Conservation (phyloP, 2,329 filamentous ascomycete genomes). For the Trichoderma sp. region DNA sequence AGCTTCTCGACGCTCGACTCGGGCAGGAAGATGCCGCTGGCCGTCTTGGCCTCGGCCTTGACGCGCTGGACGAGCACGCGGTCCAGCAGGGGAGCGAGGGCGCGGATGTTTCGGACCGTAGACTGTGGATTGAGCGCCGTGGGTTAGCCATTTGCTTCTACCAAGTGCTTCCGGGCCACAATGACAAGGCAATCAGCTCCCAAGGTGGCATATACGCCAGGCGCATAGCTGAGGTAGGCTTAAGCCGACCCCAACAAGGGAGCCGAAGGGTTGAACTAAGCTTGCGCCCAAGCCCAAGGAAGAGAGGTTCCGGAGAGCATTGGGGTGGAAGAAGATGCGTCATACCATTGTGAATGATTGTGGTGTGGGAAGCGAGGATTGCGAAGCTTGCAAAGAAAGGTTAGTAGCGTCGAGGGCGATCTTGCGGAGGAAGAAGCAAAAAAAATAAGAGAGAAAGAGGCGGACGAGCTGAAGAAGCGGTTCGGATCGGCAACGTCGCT, state of each 20-base stretch:
- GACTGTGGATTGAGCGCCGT: slow-evolving; percentile 52
- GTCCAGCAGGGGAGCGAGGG: slow-evolving; percentile 93
- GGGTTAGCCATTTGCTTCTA: neutral
- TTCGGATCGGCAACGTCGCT: slow-evolving; percentile 14
- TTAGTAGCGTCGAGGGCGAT: neutral
- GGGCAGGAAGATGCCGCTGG: slow-evolving; percentile 94
- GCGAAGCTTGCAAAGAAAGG: slow-evolving; percentile 1
- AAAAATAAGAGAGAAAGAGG: slow-evolving; percentile 27
- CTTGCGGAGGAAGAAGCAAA: neutral
- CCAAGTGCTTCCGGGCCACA: neutral
- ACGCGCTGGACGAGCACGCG: slow-evolving; percentile 96
- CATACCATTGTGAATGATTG: slow-evolving; percentile 16
- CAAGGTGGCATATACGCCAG: neutral
- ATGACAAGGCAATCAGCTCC: neutral
- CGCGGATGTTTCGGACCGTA: slow-evolving; percentile 91
- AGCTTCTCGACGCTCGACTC: slow-evolving; percentile 97
- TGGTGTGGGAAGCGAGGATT: neutral
- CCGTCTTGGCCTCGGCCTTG: slow-evolving; percentile 96
- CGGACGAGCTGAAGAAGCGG: slow-evolving; percentile 18
- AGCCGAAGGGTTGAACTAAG: neutral
- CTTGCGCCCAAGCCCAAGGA: neutral
- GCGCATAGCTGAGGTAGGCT: neutral
- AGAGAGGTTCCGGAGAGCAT: neutral
- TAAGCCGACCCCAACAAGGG: neutral
- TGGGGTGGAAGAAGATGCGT: neutral